Percentiles rank a stretch among this genome's conserved stretches.
Conservation (phyloP, 1,284 basidiomycete species). For the Papiliotrema fonsecae region DNA sequence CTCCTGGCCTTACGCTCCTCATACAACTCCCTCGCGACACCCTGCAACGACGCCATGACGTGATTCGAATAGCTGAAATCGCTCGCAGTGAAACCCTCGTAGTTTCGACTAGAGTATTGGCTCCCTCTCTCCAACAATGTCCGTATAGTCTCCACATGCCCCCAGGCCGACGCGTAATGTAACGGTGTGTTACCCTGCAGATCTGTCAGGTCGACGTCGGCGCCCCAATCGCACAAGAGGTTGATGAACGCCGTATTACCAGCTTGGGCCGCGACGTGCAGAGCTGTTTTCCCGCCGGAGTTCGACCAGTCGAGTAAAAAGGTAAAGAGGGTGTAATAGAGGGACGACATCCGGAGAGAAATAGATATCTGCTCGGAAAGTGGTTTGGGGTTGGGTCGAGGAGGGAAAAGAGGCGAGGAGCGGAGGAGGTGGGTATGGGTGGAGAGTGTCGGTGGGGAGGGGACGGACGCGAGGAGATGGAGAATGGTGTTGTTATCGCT, state of each 20-base stretch:
- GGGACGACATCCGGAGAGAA: conserved; percentile 31
- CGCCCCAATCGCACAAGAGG: conserved; percentile 70
- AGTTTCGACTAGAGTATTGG: conserved; percentile 72
- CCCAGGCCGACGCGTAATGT: conserved; percentile 59
- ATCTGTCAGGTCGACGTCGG: conserved; percentile 81
- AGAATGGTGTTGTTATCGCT: conserved; percentile 83
- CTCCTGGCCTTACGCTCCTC: conserved; percentile 15
- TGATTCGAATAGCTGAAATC: conserved; percentile 80
- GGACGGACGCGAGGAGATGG: conserved; percentile 75
- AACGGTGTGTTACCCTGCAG: conserved; percentile 85
- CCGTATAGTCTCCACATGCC: conserved; percentile 64
- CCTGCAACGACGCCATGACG: conserved; percentile 25
- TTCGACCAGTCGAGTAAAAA: conserved; percentile 88
- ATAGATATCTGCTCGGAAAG: conserved; percentile 19
- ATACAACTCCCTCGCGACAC: conserved; percentile 25
- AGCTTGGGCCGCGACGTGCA: conserved; percentile 80
- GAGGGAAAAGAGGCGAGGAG: conserved; percentile 24
- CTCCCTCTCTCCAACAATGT: conserved; percentile 84
- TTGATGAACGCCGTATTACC: conserved; percentile 81
- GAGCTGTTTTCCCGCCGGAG: conserved; percentile 75
- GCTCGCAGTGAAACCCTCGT: conserved; percentile 80
- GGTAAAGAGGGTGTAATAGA: conserved; percentile 48
- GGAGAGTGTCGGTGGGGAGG: conserved; percentile 45
- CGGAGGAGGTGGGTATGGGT: conserved; percentile 24
- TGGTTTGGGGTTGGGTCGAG: conserved; percentile 10